Base-by-base conservation (phyloP, 805 yeast genomes). In the Yamadazyma takamatsuzukensis region DNA sequence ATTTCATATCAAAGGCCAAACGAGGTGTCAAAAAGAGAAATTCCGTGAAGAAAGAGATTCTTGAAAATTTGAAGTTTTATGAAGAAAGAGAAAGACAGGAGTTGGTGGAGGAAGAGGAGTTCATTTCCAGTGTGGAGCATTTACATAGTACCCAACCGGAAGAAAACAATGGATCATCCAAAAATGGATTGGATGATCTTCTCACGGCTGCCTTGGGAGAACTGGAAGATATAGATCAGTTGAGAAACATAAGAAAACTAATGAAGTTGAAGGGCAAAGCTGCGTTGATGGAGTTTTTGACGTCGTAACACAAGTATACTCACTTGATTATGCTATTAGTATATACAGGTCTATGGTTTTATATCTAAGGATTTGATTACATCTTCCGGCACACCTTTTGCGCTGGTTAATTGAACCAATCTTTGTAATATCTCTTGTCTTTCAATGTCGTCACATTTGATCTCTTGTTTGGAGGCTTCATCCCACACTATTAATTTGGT, bases 201-300 rank as follows among this genome's bases (percentile, higher is more conserved):
- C n/a, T 18, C 12, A n/a, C 5, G 8, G 14, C 28, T 13, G 28
- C 13, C 8, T 13, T 25, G 8, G 26, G 26, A 8, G 14, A 8
- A n/a, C 30, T 15, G 4, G 40, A 59, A 3, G 89, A 82, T 43
- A 25, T 74, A 1, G 49, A 59, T 3, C 79, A 79, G 31, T 61
- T 84, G 17, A 39, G 64, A 22, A 61, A 74, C 15, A 72, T 88
- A 27, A 80, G 76, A 47, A 61, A 66, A 45, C 58, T 89, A 32
- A 70, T 89, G 54, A 70, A 75, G 41, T 39, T 73, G 25, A 88
- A 83, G 54, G 95, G 95, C 1, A 72, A 73, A 44, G 85, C 78
- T 4, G 71, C 74, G 29, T 54, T 88, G 27, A 32, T 85, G 42
- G 56, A 72, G 27, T 82, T 86, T 51, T 64, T 87, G 36, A 61